A percentile compares a stretch with the other conserved stretches of the same genome.
phyloP scores from a whole-genome alignment of 2,329 filamentous ascomycete species.

The Aspergillus novoparasiticus region DNA sequence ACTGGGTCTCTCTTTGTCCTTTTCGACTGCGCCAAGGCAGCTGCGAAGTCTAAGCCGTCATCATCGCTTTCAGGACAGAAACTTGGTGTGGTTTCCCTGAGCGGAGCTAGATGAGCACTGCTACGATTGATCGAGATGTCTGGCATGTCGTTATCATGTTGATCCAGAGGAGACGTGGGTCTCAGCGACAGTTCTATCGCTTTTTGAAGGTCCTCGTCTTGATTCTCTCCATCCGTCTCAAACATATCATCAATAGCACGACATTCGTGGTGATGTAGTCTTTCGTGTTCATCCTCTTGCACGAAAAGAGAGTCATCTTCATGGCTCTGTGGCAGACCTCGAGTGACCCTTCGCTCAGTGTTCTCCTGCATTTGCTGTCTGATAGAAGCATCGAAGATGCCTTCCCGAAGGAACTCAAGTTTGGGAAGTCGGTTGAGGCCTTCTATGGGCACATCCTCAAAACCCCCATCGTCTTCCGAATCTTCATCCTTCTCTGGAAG shows the following conservation, averaged over 20 bases:
- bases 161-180: constrained; percentile 29
- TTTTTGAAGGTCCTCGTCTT: constrained; percentile 74
- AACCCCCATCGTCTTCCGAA: constrained; percentile 72
- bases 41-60: constrained; percentile 75
- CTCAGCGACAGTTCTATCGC: constrained; percentile 86
- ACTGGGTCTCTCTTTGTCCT: constrained; percentile 53
- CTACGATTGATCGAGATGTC: constrained; percentile 47
- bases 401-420: constrained; percentile 43
- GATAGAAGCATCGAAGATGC: constrained; percentile 40
- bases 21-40: constrained; percentile 73
- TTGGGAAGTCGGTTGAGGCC: constrained; percentile 83
- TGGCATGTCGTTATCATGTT: constrained; percentile 42
- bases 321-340: constrained; percentile 19
- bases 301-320: constrained; percentile 61
- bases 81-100: constrained; percentile 33
- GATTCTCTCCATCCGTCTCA: constrained; percentile 47
- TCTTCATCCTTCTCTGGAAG: constrained; percentile 62
- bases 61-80: constrained; percentile 62
- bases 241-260: constrained; percentile 59
- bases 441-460: constrained; percentile 91
- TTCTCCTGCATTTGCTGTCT: constrained; percentile 34
- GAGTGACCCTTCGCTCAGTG: constrained; percentile 33
- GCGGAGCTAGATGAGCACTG: constrained; percentile 43
- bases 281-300: constrained; percentile 46
- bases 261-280: constrained; percentile 9